Evolutionary conservation across 331 rosid genomes (phyloP), one percentile per base, ranked within the genome.

Genomic region (Rosa hybrid): DNA sequence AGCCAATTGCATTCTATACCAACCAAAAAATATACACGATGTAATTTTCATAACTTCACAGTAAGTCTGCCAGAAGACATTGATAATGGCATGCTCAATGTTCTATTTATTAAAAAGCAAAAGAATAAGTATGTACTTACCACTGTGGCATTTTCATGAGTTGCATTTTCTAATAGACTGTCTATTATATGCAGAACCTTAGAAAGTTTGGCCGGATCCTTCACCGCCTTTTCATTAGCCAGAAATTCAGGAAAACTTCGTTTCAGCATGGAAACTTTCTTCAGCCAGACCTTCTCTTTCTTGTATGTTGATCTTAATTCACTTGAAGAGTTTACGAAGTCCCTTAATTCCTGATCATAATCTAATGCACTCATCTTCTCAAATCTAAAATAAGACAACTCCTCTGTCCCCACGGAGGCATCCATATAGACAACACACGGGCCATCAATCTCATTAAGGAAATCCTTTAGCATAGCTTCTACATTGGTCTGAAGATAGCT

Each of bases 261-360:
- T 71, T 50, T 71, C 75, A 71, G 42, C 75, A n/a, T 12, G 75
- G 34, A 46, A 46, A 71, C 50, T 71, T 71, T 46, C 60, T 71
- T 48, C 57, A 46, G 21, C 39, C 39, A 71, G 38, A 45, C n/a
- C 18, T 71, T 71, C 59, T 71, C 75, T 71, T 46, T 71, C 53
- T 6, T 7, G 56, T 71, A 46, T 1, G 57, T 21, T 8, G 39
- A 45, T 46, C 39, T 45, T 25, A 71, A 45, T 21, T 48, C 57
- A 64, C 20, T 71, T 4, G 54, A 71, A 71, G 59, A n/a, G 8
- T 12, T 45, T 6, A 71, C 21, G 4, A 71, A 45, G 18, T 71
- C 34, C 23, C 5, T 71, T 71, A 71, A 23, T 45, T 71, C 59
- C 13, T n/a, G 75, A 71, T 71, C 70, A 64, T 64, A 6, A 12